Percentiles rank a stretch among this genome's conserved stretches.
These are phyloP conservation scores for Glarea lozoyensis DNA, from an alignment of 495 filamentous ascomycete species.

Conservation along the genomic window DNA sequence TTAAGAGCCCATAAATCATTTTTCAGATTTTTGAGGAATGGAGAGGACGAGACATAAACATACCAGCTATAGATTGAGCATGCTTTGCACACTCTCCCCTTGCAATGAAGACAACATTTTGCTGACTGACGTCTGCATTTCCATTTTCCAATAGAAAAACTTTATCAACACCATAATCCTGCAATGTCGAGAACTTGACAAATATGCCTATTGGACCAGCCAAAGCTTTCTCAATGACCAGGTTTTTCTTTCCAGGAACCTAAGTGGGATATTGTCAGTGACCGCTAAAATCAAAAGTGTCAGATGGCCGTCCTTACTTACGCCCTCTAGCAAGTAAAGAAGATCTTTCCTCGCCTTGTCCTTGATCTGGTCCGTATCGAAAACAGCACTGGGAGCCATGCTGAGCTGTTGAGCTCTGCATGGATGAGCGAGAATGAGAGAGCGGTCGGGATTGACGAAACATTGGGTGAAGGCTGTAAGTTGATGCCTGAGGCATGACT, in stretches of 20 bases:
- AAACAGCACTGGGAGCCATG: conserved; percentile 61
- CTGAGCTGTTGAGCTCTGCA: conserved; percentile 37
- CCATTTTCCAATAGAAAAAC: conserved; percentile 93
- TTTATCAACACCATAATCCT: conserved; percentile 93
- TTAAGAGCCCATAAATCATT: conserved; percentile 37
- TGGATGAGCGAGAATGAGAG: too few relatives aligned
- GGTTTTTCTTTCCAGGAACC: conserved; percentile 97
- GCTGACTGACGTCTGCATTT: conserved; percentile 83
- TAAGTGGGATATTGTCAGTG: conserved; percentile 27
- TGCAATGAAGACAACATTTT: conserved; percentile 89
- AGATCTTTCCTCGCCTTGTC: conserved; percentile 81
- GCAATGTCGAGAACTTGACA: conserved; percentile 75
- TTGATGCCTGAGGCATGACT: too few relatives aligned
- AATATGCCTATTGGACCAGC: conserved; percentile 84
- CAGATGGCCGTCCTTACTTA: conserved; percentile 51
- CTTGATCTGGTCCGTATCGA: conserved; percentile 72
- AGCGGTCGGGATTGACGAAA: too few relatives aligned
- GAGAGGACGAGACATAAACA: conserved; percentile 26
- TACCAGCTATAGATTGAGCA: conserved; percentile 82
- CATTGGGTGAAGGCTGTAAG: too few relatives aligned
- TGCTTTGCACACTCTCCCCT: conserved; percentile 79
- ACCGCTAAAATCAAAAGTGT: conserved; percentile 4
- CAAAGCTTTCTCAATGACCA: conserved; percentile 84
- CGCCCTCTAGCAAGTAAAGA: conserved; percentile 78
- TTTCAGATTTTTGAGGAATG: neutral